These are phyloP conservation scores for Eragrostis curvula DNA, from an alignment of 176 grass and related monocot genomes.

Conservation along the genomic window DNA sequence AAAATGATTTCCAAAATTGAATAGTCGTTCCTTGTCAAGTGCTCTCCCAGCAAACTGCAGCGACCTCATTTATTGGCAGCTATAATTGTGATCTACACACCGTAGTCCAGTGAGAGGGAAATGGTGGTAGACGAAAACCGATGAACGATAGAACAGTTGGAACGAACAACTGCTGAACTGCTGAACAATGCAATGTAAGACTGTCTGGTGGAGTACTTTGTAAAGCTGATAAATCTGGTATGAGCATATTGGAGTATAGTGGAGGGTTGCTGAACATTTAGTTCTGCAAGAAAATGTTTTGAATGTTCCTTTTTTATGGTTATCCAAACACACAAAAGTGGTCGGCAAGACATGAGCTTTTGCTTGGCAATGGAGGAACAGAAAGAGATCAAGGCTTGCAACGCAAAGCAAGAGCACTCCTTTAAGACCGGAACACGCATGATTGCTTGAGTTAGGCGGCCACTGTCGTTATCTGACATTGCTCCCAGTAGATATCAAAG, in stretches of 20 bases:
- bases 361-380: conserved; percentile 50
- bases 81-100: conserved; percentile 40
- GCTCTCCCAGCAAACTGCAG: conserved; percentile 48
- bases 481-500: conserved; percentile 28
- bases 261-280: background rate
- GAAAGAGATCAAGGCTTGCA: conserved; percentile 48
- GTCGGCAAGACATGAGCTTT: conserved; percentile 19
- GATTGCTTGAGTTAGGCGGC: conserved; percentile 50
- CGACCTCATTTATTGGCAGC: conserved; percentile 53
- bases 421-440: conserved; percentile 40
- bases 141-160: conserved; percentile 2
- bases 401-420: conserved; percentile 32
- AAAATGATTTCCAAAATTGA: conserved; percentile 61
- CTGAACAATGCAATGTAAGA: background rate
- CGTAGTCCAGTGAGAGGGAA: conserved; percentile 4
- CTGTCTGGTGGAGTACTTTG: background rate
- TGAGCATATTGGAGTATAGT: no score
- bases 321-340: conserved; percentile 13
- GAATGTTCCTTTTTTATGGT: background rate
- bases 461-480: conserved; percentile 39
- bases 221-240: background rate
- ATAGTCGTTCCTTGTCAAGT: conserved; percentile 50
- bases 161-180: conserved; percentile 7
- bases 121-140: conserved; percentile 3
- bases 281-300: background rate